Evolutionary conservation across 106 monocot species (phyloP).

Genomic region (Xerophyta viscosa): DNA sequence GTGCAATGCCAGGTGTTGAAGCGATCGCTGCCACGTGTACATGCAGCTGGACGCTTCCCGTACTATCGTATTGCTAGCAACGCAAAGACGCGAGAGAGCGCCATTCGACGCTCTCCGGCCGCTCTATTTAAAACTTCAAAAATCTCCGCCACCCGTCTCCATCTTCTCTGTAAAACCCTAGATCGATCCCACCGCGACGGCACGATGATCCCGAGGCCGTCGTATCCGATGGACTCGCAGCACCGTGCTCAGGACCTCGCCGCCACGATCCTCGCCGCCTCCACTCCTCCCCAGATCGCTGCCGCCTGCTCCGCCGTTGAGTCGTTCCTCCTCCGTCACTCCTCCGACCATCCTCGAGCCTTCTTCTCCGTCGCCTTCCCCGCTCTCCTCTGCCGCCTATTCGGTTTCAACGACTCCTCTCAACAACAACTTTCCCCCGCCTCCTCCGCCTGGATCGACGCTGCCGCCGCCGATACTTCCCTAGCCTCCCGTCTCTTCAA

Average conservation of each 20-base stretch:
- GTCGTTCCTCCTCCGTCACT: constrained; percentile 57
- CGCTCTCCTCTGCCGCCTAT: constrained; percentile 64
- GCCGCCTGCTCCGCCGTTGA: constrained; percentile 33
- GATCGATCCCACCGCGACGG: no score
- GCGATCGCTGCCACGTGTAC: no score
- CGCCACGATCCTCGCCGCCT: constrained; percentile 34
- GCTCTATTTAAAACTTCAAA: no score
- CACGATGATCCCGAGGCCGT: constrained; percentile 5
- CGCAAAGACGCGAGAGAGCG: no score
- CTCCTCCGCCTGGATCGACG: constrained; percentile 50
- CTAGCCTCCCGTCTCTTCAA: constrained; percentile 28
- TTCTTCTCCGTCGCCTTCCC: constrained; percentile 85
- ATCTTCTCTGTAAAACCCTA: no score
- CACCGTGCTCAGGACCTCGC: constrained; percentile 52
- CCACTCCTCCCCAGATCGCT: constrained; percentile 34
- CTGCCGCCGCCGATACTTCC: constrained; percentile 25
- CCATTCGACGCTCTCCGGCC: no score
- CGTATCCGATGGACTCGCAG: constrained; percentile 39
- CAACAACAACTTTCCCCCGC: constrained; percentile 4
- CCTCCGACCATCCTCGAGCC: constrained; percentile 48
- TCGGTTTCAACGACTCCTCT: constrained; percentile 54
- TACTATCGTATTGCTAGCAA: no score
- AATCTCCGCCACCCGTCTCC: no score
- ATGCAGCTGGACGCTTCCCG: no score
- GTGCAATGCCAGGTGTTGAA: no score